Evolutionary conservation across 2,329 filamentous ascomycete species (phyloP).

Genomic region (Ascochyta pisi): DNA sequence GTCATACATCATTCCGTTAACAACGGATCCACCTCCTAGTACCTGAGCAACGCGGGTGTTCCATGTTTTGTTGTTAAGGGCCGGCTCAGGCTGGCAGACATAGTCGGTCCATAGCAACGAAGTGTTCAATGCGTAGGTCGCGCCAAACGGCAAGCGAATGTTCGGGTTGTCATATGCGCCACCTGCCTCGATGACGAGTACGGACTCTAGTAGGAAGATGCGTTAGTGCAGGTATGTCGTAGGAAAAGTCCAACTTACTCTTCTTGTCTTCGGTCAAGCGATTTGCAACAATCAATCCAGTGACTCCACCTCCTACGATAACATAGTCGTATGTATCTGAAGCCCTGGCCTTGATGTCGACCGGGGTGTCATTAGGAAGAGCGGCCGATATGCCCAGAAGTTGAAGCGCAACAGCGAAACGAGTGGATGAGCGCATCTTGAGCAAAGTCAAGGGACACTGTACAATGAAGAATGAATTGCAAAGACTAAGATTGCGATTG

Average conservation of each 20-base stretch:
- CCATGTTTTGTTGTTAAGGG: slow-evolving; percentile 25
- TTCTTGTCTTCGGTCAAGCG: slow-evolving; percentile 28
- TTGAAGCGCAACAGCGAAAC: slow-evolving; percentile 21
- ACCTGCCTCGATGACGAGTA: slow-evolving; percentile 41
- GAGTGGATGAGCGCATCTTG: slow-evolving; percentile 30
- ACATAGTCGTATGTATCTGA: slow-evolving; percentile 36
- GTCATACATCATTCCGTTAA: slow-evolving; percentile 50
- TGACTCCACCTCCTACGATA: slow-evolving; percentile 37
- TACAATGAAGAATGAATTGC: not conserved
- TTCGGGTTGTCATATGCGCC: slow-evolving; percentile 31
- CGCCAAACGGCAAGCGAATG: slow-evolving; percentile 33
- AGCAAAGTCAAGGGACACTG: not conserved
- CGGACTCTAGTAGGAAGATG: slow-evolving; percentile 20
- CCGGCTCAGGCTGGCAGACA: slow-evolving; percentile 29
- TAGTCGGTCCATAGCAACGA: slow-evolving; percentile 28
- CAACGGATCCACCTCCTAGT: slow-evolving; percentile 32
- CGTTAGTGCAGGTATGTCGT: slow-evolving; percentile 4
- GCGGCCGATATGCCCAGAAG: slow-evolving; percentile 22
- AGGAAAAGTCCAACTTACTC: slow-evolving; percentile 14
- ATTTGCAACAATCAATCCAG: slow-evolving; percentile 36
- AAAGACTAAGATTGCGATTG: not conserved
- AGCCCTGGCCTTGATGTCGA: slow-evolving; percentile 6
- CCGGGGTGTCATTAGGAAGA: slow-evolving; percentile 13
- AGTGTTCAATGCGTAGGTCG: slow-evolving; percentile 29
- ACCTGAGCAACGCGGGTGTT: slow-evolving; percentile 27